phyloP scores from a whole-genome alignment of 2,329 filamentous ascomycete genomes.

The Aspergillus luchuensis region DNA sequence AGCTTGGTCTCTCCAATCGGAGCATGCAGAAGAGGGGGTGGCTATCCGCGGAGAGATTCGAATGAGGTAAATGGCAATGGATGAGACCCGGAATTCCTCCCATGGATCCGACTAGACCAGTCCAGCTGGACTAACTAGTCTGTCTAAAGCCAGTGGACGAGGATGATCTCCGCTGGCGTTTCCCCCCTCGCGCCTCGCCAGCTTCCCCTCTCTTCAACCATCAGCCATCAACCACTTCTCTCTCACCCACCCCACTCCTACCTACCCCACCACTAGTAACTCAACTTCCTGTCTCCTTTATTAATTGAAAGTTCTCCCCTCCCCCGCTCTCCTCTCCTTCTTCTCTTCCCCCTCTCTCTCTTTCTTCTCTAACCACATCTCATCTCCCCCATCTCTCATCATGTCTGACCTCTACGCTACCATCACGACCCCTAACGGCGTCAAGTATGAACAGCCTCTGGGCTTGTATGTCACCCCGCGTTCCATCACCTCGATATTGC shows the following conservation, averaged over 20 bases:
- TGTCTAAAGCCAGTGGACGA: no score
- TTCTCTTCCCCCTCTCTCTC: conserved; percentile 1
- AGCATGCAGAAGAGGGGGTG: not conserved
- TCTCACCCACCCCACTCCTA: not conserved
- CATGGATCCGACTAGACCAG: not conserved
- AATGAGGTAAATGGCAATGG: not conserved
- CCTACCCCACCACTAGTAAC: not conserved
- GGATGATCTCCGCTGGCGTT: not conserved
- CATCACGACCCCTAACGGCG: conserved; percentile 38
- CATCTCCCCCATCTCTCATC: conserved; percentile 10
- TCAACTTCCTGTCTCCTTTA: not conserved
- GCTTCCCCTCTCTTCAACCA: not conserved
- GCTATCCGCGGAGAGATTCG: not conserved
- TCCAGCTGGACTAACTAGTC: no score
- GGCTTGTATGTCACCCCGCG: conserved; percentile 34
- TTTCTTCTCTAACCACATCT: not conserved
- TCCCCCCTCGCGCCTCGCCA: not conserved
- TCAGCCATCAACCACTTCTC: no score
- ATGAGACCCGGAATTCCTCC: not conserved
- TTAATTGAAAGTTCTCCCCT: not conserved
- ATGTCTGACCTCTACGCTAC: conserved; percentile 34
- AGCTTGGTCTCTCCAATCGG: not conserved
- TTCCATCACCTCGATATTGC: not conserved
- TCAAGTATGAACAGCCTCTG: conserved; percentile 43
- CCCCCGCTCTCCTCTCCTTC: not conserved